Evolutionary conservation across 345 rosid species (phyloP).

Genomic region (Passiflora organensis): DNA sequence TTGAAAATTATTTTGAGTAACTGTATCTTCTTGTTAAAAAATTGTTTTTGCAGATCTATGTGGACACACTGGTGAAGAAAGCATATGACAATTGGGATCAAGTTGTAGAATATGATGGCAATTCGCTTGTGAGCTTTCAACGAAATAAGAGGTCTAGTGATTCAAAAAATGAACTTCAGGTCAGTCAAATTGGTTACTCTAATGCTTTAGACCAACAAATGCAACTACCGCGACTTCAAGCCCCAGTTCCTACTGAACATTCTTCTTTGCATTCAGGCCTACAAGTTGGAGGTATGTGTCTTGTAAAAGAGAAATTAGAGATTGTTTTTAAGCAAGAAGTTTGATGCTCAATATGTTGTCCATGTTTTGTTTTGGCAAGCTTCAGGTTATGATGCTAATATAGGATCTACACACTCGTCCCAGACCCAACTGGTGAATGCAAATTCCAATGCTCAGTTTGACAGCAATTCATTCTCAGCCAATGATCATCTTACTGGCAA

Average conservation of each 20-base stretch:
- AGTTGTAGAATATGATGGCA: constrained; percentile 87
- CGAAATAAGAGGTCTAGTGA: constrained; percentile 49
- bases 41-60: constrained; percentile 57
- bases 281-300: constrained; percentile 51
- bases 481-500: constrained; percentile 42
- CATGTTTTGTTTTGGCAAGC: constrained; percentile 1
- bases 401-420: constrained; percentile 39
- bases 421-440: constrained; percentile 52
- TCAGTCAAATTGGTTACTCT: constrained; percentile 38
- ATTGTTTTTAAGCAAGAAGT: neutral
- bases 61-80: constrained; percentile 79
- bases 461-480: constrained; percentile 31
- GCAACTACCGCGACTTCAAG: constrained; percentile 46
- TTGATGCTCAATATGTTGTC: neutral
- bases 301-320: too few species aligned
- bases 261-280: constrained; percentile 44
- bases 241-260: constrained; percentile 45
- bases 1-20: neutral
- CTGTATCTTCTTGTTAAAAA: neutral
- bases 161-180: constrained; percentile 44
- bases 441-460: constrained; percentile 47
- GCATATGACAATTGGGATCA: constrained; percentile 91
- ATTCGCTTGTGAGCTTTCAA: constrained; percentile 63
- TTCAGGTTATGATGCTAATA: constrained; percentile 53
- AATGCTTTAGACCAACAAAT: constrained; percentile 45